Conservation (phyloP, 192 early-diverging fungal genomes). For the Coemansia sp. region DNA sequence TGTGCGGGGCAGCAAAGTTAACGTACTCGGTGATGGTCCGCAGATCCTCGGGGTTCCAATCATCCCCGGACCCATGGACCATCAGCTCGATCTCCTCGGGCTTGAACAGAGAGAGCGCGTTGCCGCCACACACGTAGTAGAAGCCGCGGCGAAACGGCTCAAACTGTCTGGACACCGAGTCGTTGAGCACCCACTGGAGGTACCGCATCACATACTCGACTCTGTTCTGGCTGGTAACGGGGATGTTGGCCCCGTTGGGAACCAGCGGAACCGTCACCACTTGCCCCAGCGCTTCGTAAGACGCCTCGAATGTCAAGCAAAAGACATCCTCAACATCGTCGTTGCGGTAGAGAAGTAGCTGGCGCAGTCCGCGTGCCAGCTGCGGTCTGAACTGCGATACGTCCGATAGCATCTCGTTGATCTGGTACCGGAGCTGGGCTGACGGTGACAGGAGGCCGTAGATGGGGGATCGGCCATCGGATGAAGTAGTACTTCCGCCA, state of each 20-base stretch:
- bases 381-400: conserved; percentile 71
- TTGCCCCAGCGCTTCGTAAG: conserved; percentile 72
- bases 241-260: conserved; percentile 58
- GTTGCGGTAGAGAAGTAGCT: conserved; percentile 77
- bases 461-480: conserved; percentile 30
- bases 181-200: conserved; percentile 79
- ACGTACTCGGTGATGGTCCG: conserved; percentile 54
- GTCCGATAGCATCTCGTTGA: conserved; percentile 74
- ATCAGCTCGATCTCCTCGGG: conserved; percentile 91
- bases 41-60: conserved; percentile 35
- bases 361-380: conserved; percentile 77
- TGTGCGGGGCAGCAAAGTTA: conserved; percentile 25
- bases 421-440: conserved; percentile 50
- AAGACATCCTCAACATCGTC: conserved; percentile 86
- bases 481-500: not conserved
- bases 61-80: conserved; percentile 77
- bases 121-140: conserved; percentile 83
- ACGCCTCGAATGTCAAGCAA: conserved; percentile 74
- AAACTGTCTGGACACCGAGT: conserved; percentile 72
- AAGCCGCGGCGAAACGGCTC: conserved; percentile 85
- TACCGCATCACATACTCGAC: conserved; percentile 82
- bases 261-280: conserved; percentile 65
- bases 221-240: conserved; percentile 67
- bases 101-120: conserved; percentile 81
- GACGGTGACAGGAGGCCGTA: conserved; percentile 41